phyloP scores from a whole-genome alignment of 2,329 filamentous ascomycete genomes.

The Talaromyces sp. region DNA sequence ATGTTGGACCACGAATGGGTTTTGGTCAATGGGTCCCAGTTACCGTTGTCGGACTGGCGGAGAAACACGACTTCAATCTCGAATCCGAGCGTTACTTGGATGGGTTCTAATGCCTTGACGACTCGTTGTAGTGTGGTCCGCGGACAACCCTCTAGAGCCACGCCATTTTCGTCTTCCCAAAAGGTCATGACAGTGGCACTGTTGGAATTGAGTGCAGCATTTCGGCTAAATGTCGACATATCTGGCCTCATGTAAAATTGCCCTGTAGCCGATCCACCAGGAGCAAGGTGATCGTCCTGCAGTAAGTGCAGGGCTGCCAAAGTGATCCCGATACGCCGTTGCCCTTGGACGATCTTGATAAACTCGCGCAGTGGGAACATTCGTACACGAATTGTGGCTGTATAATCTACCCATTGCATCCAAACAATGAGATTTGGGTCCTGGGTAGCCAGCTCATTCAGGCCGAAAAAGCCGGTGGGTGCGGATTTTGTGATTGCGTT shows the following conservation, averaged over 20 bases:
- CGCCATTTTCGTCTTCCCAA: conserved; percentile 57
- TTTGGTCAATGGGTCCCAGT: conserved; percentile 48
- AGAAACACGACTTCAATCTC: conserved; percentile 78
- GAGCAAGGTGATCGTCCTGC: conserved; percentile 57
- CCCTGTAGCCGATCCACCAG: conserved; percentile 55
- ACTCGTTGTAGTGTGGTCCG: conserved; percentile 57
- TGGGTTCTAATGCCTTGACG: conserved; percentile 47
- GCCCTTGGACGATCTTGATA: conserved; percentile 41
- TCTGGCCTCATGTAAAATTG: conserved; percentile 66
- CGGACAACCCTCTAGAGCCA: conserved; percentile 57
- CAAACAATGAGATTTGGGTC: conserved; percentile 60
- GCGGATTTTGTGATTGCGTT: background rate
- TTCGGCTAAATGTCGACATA: conserved; percentile 56
- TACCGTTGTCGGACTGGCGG: conserved; percentile 36
- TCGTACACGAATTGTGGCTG: conserved; percentile 62
- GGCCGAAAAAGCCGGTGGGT: conserved; percentile 16
- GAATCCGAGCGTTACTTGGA: conserved; percentile 67
- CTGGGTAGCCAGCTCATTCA: conserved; percentile 46
- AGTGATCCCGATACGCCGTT: conserved; percentile 57
- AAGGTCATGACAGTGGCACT: conserved; percentile 65
- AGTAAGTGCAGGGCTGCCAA: conserved; percentile 62
- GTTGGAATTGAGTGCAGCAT: conserved; percentile 51
- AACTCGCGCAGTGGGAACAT: conserved; percentile 63
- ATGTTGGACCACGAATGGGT: conserved; percentile 70
- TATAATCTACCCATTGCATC: conserved; percentile 74